Evolutionary conservation across 768 basidiomycete genomes (phyloP), one percentile per base, ranked within the genome.

Genomic region (Tricholoma sp.): DNA sequence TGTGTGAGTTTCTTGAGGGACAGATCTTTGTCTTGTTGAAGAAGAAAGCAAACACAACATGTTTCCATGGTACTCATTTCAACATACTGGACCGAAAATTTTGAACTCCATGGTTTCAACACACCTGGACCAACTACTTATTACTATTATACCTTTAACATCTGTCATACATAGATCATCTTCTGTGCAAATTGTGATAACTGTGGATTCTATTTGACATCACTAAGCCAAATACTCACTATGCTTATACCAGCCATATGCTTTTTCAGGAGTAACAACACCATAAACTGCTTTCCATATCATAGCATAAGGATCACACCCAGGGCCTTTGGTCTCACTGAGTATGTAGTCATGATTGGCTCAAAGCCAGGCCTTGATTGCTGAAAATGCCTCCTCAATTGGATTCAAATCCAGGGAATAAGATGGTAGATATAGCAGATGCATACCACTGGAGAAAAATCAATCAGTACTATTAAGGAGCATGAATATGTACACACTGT

Each of bases 391-490:
- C 53, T 69, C 64, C 55, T 72, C 69, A 19, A 73, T 73, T 0
- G 67, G 72, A 45, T 71, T 69, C 35, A 64, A 63, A 52, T 73
- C 68, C 3, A 70, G 72, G 2, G 69, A 73, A 56, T 72, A 73
- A 2, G 71, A 64, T 9, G 70, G 70, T 5, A 72, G 63, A 57
- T 62, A 73, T 37, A 66, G 47, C 19, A 69, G 60, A 3, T 64
- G 58, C 59, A 68, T 69, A n/a, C 70, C 67, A 14, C 60, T 63
- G 50, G 45, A 46, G 39, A 41, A 50, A 49, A 50, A 27, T 50
- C 10, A 27, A 32, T 50, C 5, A 22, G 41, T 41, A 27, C 14
- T 4, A 24, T 19, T 37, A 47, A 59, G 18, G 32, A 41, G 7
- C 32, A 27, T 34, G 14, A 39, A 61, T 50, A 14, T n/a, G 22